Evolutionary conservation across 1,139 yeast species (phyloP), one percentile per base, ranked within the genome.

Genomic region (Magnusiomyces paraingens): DNA sequence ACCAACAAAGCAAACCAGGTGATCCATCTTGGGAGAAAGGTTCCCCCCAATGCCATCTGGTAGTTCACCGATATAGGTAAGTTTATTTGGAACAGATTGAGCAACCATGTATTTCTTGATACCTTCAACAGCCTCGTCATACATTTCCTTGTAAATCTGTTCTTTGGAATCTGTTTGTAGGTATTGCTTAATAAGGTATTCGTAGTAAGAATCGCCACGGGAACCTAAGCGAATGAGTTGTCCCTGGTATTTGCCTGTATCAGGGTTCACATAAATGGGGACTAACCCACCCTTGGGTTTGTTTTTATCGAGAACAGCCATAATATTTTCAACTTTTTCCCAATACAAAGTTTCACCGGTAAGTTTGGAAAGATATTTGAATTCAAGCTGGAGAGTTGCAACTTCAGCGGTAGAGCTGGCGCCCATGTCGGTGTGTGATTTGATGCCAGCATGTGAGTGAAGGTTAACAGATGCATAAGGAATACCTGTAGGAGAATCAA

Each of bases 181-280:
- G 66, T 84, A 88, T 69, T 90, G 96, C 69, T 91, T 91, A 61
- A 90, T 75, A 52, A 91, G 74, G 67, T 89, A 90, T 70, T 91
- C 97, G 65, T 91, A 91, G 67, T 90, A 91, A 1, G 96, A 88
- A 68, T 90, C 98, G 50, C 96, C 97, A 62, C 96, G 77, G 1
- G 95, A 86, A 0, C 97, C 97, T 56, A 91, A 72, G 59, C 96
- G 78, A 57, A 91, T 87, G 56, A 79, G 69, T 1, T 67, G 64
- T 0, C 89, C 90, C 58, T 76, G 81, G 67, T 80, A 89, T 59
- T 74, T 72, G 1, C 95, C 97, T 0, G 85, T 77, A 41, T 82
- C 84, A 2, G 96, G 94, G 49, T 81, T 74, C 43, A 90, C 83
- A 64, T 76, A 86, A 46, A 89, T 87, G 1, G 97, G 96, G 1